Evolutionary conservation across 1,284 basidiomycete species (phyloP).

Genomic region (Tylopilus sp.): DNA sequence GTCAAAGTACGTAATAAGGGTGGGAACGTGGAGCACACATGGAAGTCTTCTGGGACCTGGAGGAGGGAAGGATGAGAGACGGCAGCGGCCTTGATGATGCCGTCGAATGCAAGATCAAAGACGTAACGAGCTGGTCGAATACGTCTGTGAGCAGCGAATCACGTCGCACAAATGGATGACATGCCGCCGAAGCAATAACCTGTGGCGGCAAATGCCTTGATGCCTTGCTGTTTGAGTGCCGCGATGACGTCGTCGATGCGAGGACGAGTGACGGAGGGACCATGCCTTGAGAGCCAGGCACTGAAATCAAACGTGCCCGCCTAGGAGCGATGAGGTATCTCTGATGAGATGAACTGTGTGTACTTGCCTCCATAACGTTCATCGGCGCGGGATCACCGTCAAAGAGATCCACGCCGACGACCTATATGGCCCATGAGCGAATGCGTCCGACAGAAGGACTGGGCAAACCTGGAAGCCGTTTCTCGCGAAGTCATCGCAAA

Average conservation of each 20-base stretch:
- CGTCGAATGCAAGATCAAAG: slow-evolving; percentile 38
- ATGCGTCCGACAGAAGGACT: slow-evolving; percentile 27
- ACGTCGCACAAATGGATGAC: neutral
- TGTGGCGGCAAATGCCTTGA: slow-evolving; percentile 26
- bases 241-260: slow-evolving; percentile 29
- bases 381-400: slow-evolving; percentile 39
- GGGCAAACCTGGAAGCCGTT: slow-evolving; percentile 45
- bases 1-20: neutral
- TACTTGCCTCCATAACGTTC: slow-evolving; percentile 13
- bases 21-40: slow-evolving; percentile 16
- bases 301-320: slow-evolving; percentile 9
- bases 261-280: slow-evolving; percentile 25
- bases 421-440: neutral
- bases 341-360: neutral
- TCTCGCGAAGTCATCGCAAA: slow-evolving; percentile 51
- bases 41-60: slow-evolving; percentile 39
- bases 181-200: slow-evolving; percentile 37
- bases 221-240: slow-evolving; percentile 26
- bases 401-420: neutral
- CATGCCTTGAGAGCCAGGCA: slow-evolving; percentile 27
- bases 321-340: neutral
- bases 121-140: slow-evolving; percentile 34
- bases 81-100: slow-evolving; percentile 25
- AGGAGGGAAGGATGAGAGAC: slow-evolving; percentile 44
- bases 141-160: neutral